These are phyloP conservation scores for apple (Malus domestica) DNA, from an alignment of 306 rosid genomes.

Conservation along the genomic window ASM211411v1 NC_041803.1:17044001-17044500, in stretches of 20 bases:
- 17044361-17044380: constrained; percentile 53
- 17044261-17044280: neutral
- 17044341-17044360: constrained; percentile 74
- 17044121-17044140: constrained; percentile 47
- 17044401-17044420: constrained; percentile 70
- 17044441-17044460: constrained; percentile 73
- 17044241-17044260: constrained; percentile 11
- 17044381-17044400: constrained; percentile 59
- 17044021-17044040: too few relatives aligned
- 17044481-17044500: constrained; percentile 70
- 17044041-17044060: too few relatives aligned
- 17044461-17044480: constrained; percentile 68
- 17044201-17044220: constrained; percentile 72
- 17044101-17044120: constrained; percentile 7
- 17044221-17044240: constrained; percentile 91
- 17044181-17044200: constrained; percentile 75
- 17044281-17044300: neutral
- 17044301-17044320: neutral
- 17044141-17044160: constrained; percentile 68
- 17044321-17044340: constrained; percentile 70
- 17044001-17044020: too few relatives aligned
- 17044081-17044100: neutral
- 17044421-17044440: constrained; percentile 86
- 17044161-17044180: constrained; percentile 89
- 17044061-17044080: neutral